Conservation (phyloP, 140 eudicot genomes). For the Stevia rebaudiana region DNA sequence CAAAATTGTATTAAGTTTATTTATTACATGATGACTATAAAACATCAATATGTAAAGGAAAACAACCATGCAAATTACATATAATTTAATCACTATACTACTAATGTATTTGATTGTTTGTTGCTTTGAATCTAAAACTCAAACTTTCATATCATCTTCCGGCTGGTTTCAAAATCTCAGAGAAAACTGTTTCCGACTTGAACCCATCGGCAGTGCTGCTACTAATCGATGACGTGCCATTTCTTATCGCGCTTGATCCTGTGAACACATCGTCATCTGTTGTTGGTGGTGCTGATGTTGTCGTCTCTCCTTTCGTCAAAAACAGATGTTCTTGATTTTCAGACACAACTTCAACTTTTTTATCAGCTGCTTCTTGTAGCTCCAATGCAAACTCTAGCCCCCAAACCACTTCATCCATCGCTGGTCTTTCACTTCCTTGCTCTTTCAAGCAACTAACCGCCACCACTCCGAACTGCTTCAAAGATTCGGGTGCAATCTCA, state of each 20-base stretch:
- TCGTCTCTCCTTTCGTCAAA: constrained; percentile 14
- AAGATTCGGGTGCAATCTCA: constrained; percentile 6
- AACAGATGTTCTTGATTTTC: constrained; percentile 14
- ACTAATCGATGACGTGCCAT: constrained; percentile 9
- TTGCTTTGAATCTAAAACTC: background rate
- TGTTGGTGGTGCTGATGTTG: background rate
- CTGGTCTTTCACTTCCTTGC: constrained; percentile 30
- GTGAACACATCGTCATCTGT: constrained; percentile 27
- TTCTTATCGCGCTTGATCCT: constrained; percentile 9
- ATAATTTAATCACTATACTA: constrained; percentile 1
- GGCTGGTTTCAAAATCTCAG: constrained; percentile 22
- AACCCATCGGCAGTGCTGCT: constrained; percentile 16
- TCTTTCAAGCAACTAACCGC: constrained; percentile 32
- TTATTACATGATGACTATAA: constrained; percentile 1
- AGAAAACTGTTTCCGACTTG: constrained; percentile 32
- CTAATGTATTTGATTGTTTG: background rate
- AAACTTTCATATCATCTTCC: constrained; percentile 30
- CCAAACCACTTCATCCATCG: constrained; percentile 48
- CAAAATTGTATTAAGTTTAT: background rate
- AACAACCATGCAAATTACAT: background rate
- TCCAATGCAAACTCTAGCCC: constrained; percentile 48
- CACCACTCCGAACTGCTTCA: constrained; percentile 28
- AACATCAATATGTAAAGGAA: background rate
- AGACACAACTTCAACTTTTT: background rate
- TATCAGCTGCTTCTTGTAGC: constrained; percentile 42